Conservation (phyloP, 2,329 filamentous ascomycete species). For the Paramyrothecium sp. region DNA sequence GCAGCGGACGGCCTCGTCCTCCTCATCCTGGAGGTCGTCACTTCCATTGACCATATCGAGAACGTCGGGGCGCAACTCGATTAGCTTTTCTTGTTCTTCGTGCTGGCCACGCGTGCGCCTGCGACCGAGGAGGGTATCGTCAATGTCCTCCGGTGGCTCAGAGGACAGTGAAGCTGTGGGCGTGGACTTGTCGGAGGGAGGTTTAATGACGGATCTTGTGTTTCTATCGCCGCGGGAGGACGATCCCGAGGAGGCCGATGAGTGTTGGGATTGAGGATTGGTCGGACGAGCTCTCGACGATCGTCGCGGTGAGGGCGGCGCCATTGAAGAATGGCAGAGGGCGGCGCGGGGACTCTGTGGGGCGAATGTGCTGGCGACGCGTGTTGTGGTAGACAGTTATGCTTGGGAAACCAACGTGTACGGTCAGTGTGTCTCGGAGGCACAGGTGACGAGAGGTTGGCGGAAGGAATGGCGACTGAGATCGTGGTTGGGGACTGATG, state of each 20-base stretch:
- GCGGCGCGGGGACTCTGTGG: slow-evolving; percentile 8
- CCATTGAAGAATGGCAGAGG: slow-evolving; percentile 45
- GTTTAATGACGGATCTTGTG: slow-evolving; percentile 70
- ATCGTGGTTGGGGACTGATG: slow-evolving; percentile 1
- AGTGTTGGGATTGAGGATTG: slow-evolving; percentile 74
- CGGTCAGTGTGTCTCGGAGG: not conserved
- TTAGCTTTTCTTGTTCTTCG: slow-evolving; percentile 52
- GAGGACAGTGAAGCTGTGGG: slow-evolving; percentile 73
- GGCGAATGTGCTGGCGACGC: slow-evolving; percentile 5
- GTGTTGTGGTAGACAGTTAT: slow-evolving; percentile 7
- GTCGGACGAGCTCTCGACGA: slow-evolving; percentile 86
- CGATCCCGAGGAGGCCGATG: slow-evolving; percentile 76
- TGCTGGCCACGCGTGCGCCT: slow-evolving; percentile 75
- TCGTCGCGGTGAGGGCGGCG: slow-evolving; percentile 72
- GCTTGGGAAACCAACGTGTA: not conserved
- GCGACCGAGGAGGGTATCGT: slow-evolving; percentile 71
- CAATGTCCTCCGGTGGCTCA: slow-evolving; percentile 63
- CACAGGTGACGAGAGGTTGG: not conserved
- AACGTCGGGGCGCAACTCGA: slow-evolving; percentile 33
- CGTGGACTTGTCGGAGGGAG: slow-evolving; percentile 72
- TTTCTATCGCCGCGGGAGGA: slow-evolving; percentile 74
- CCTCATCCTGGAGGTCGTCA: slow-evolving; percentile 69
- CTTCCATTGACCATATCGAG: slow-evolving; percentile 60
- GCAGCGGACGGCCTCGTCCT: slow-evolving; percentile 94
- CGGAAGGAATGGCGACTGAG: not conserved